Conservation (phyloP, 176 grass and related monocot species). For the Canna indica region DNA sequence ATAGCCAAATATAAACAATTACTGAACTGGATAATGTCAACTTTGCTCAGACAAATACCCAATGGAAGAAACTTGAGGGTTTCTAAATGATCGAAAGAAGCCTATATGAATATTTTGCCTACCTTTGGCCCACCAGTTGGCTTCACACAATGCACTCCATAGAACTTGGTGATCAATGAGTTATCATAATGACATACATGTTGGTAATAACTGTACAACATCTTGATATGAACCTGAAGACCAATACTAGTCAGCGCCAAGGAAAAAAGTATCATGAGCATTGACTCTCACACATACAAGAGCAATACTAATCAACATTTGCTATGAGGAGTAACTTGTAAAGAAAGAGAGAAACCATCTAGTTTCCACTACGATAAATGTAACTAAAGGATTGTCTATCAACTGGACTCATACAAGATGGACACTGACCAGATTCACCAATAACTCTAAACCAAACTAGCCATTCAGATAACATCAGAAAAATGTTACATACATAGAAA, state of each 20-base stretch:
- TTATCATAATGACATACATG: conserved; percentile 8
- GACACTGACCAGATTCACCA: too few relatives aligned
- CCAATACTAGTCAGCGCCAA: neutral
- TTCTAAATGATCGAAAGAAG: neutral
- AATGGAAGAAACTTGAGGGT: neutral
- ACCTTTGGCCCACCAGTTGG: conserved; percentile 62
- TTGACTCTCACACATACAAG: too few relatives aligned
- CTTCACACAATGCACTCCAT: conserved; percentile 59
- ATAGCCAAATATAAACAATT: neutral
- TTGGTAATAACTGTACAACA: conserved; percentile 10
- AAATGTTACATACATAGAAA: too few relatives aligned
- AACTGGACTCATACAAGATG: neutral
- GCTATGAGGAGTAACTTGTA: neutral
- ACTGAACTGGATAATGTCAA: neutral
- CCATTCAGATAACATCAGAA: too few relatives aligned
- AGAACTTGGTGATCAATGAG: conserved; percentile 10
- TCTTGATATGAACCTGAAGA: conserved; percentile 13
- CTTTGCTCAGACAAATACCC: neutral
- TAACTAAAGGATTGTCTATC: neutral
- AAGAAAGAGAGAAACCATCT: neutral
- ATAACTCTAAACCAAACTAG: too few relatives aligned
- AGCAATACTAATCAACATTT: neutral
- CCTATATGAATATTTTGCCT: neutral
- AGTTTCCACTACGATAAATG: neutral
- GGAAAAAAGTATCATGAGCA: neutral